These are phyloP conservation scores for Pseudotsuga menziesii DNA, from an alignment of 75 land plant genomes.

Conservation along the genomic window DNA sequence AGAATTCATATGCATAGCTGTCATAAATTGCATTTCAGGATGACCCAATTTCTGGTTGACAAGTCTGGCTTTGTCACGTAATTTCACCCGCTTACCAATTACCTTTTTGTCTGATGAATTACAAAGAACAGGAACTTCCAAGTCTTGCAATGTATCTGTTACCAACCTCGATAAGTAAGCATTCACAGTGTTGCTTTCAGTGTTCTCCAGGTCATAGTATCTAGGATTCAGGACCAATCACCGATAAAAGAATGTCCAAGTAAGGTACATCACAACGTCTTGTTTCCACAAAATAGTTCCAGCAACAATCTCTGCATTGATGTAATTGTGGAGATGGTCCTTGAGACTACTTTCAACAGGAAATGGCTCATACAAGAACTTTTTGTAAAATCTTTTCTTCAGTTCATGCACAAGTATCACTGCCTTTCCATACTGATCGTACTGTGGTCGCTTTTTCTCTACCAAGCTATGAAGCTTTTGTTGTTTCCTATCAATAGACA, in stretches of 20 bases:
- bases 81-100: too few species aligned
- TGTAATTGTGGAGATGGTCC: conserved; percentile 80
- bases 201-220: conserved; percentile 78
- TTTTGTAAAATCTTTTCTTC: conserved; percentile 95
- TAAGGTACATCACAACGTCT: conserved; percentile 87
- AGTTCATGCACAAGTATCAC: conserved; percentile 97
- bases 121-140: too few species aligned
- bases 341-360: conserved; percentile 92
- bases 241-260: conserved; percentile 92
- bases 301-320: conserved; percentile 85
- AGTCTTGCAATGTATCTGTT: conserved; percentile 67
- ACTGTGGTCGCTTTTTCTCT: too few species aligned
- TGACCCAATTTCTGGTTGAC: too few species aligned
- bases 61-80: too few species aligned
- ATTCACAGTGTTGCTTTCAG: conserved; percentile 53
- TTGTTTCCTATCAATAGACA: too few species aligned
- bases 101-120: too few species aligned
- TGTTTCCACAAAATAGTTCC: conserved; percentile 82
- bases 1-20: too few species aligned
- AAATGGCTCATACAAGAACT: conserved; percentile 97
- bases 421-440: conserved; percentile 95
- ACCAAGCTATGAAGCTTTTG: too few species aligned
- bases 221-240: conserved; percentile 91
- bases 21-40: too few species aligned
- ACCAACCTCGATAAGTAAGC: conserved; percentile 86